Evolutionary conservation across 2,329 filamentous ascomycete species (phyloP).

Genomic region (Alternaria atra): DNA sequence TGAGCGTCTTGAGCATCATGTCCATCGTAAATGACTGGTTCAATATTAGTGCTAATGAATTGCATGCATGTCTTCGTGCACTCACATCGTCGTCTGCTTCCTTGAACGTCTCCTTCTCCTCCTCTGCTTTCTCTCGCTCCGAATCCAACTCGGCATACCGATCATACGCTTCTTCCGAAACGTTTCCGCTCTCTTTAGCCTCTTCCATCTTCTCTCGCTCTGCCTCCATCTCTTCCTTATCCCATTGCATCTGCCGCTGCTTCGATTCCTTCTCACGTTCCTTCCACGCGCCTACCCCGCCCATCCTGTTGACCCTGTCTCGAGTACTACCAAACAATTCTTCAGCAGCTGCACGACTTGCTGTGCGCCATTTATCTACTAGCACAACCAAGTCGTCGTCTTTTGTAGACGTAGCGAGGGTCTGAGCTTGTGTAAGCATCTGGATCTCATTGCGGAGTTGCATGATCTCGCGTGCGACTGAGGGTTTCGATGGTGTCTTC

Average conservation of each 20-base stretch:
- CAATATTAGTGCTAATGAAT: slow-evolving; percentile 14
- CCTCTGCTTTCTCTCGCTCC: slow-evolving; percentile 52
- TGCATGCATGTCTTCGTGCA: not conserved
- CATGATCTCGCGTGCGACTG: slow-evolving; percentile 44
- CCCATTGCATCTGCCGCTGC: slow-evolving; percentile 49
- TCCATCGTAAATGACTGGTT: slow-evolving; percentile 71
- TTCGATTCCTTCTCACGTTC: slow-evolving; percentile 47
- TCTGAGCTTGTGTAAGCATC: slow-evolving; percentile 53
- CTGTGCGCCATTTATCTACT: slow-evolving; percentile 68
- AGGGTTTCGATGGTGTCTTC: slow-evolving; percentile 33
- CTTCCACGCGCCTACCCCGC: slow-evolving; percentile 67
- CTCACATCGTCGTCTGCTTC: slow-evolving; percentile 52
- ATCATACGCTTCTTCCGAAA: slow-evolving; percentile 60
- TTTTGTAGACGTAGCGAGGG: slow-evolving; percentile 45
- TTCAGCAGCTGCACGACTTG: slow-evolving; percentile 71
- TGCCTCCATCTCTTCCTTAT: slow-evolving; percentile 47
- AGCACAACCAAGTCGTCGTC: slow-evolving; percentile 66
- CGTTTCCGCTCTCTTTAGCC: slow-evolving; percentile 41
- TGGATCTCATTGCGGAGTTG: slow-evolving; percentile 51
- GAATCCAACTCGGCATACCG: slow-evolving; percentile 53
- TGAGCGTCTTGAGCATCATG: slow-evolving; percentile 72
- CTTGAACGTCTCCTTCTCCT: slow-evolving; percentile 51
- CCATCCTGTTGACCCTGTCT: slow-evolving; percentile 69
- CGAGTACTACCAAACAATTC: slow-evolving; percentile 70
- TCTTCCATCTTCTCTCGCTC: slow-evolving; percentile 58